Evolutionary conservation across 805 yeast species (phyloP), one percentile per base, ranked within the genome.

Genomic region (Wickerhamomyces canadensis): DNA sequence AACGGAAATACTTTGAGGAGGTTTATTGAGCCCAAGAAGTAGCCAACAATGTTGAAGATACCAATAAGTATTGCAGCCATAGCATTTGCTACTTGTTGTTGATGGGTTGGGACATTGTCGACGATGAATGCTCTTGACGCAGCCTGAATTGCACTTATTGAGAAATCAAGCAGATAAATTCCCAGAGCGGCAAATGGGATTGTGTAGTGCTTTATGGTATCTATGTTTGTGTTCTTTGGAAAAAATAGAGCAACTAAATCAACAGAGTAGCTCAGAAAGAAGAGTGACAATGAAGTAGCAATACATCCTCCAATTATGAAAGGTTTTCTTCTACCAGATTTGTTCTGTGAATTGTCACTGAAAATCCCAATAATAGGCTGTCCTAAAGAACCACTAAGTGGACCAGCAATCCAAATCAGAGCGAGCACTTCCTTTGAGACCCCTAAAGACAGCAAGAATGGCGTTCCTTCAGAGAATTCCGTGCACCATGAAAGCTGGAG

Each of bases 21-120:
- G 39, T 76, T 64, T 23, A 72, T 43, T 0, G 78, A 60, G 4
- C 80, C 79, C 26, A 78, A 45, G 45, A 67, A 65, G 50, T 72
- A 78, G 4, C 83, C 82, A 17, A 71, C 46, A 11, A 78, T 73
- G 42, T 78, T 78, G 43, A 80, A 79, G 1, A 62, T 61, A 0
- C 83, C 78, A 35, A 76, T 74, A 76, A 78, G 66, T 34, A 80
- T 58, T 2, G 83, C 80, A 1, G 82, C 84, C 80, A 80, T 74
- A 1, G 81, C 83, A 51, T 77, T 78, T 9, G 81, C 79, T 5
- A 60, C 48, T 37, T 71, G 74, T 47, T 78, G 84, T 45, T 75
- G 83, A 35, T 62, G 55, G 1, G 75, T 64, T 5, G 80, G 74
- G 7, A 76, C 76, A 43, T 74, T 72, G 48, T 78, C 84, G 17